Base-by-base conservation (phyloP, 1,284 basidiomycete genomes). In the Baeospora myosura region DNA sequence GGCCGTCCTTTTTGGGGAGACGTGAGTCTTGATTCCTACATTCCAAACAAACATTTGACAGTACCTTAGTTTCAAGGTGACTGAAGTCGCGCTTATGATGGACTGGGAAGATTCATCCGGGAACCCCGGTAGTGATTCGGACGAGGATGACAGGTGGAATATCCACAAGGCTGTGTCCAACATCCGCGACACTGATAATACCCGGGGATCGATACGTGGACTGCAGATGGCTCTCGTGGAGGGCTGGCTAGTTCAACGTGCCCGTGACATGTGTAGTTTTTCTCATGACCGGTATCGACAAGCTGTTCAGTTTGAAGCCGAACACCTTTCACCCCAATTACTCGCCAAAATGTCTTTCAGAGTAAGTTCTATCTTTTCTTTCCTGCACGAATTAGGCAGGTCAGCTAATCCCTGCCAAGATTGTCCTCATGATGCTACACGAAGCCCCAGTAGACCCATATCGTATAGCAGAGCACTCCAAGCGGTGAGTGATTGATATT, bases 231-330 rank as follows among this genome's bases (percentile, higher is more conserved):
- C 80, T 1, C 69, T 83, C 14, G 61, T 74, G 3, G 81, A 84
- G 55, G 81, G 81, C 1, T 84, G 80, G 80, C 63, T 84, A 3
- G 72, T 81, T 10, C 78, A 81, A 48, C 62, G 78, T 34, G 81
- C 78, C 1, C 65, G 81, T 21, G 81, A 84, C 50, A 81, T 82
- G 78, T 82, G 80, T 57, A 77, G 72, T 49, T 84, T 82, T 59
- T 66, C 79, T 3, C 81, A 85, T 55, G 81, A 84, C 53, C 64
- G 80, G 36, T 84, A 82, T 59, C 71, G 80, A 6, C 81, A 82
- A 56, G 78, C 81, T 12, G 78, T 76, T 6, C 74, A 78, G 51
- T 69, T 67, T 2, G 78, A 81, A 56, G 73, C 70, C 0, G 65
- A 71, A 33, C 59, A 57, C 2, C 62, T 82, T 10, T 63, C 77